phyloP scores from a whole-genome alignment of 352 stramenopile species.

The Peronospora belbahrii region DNA sequence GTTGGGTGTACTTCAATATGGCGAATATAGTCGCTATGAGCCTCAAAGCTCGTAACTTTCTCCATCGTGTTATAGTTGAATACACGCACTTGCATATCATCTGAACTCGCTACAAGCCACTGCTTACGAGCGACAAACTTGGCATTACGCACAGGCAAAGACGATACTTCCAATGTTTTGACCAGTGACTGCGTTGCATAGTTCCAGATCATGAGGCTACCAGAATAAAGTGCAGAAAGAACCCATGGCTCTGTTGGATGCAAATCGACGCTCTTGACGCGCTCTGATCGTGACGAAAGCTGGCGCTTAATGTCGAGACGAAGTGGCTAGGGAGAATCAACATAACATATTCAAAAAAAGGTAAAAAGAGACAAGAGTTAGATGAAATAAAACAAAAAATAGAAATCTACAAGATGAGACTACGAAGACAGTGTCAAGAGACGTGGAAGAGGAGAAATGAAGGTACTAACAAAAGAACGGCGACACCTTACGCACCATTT shows the following conservation, averaged over 20 bases:
- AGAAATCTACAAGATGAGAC: not conserved
- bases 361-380: slow-evolving; percentile 7
- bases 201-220: slow-evolving; percentile 99
- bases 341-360: not conserved
- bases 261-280: slow-evolving; percentile 98
- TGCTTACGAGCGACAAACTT: slow-evolving; percentile 96
- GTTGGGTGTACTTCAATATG: slow-evolving; percentile 95
- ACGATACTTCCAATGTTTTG: slow-evolving; percentile 97
- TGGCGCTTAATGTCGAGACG: slow-evolving; percentile 90
- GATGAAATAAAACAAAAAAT: slow-evolving; percentile 6
- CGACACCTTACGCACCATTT: slow-evolving; percentile 13
- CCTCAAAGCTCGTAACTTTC: slow-evolving; percentile 92
- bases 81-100: slow-evolving; percentile 96
- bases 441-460: not conserved
- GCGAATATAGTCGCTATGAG: slow-evolving; percentile 98
- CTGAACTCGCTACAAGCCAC: slow-evolving; percentile 92
- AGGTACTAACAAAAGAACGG: not conserved
- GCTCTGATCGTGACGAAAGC: slow-evolving; percentile 91
- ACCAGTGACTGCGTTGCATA: slow-evolving; percentile 90
- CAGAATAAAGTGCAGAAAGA: slow-evolving; percentile 95
- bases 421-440: not conserved
- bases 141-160: slow-evolving; percentile 90
- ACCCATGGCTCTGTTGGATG: slow-evolving; percentile 97
- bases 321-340: slow-evolving; percentile 35
- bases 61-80: slow-evolving; percentile 99